Evolutionary conservation across 108 stramenopile species (phyloP).

Genomic region (Nannochloropsis salina): DNA sequence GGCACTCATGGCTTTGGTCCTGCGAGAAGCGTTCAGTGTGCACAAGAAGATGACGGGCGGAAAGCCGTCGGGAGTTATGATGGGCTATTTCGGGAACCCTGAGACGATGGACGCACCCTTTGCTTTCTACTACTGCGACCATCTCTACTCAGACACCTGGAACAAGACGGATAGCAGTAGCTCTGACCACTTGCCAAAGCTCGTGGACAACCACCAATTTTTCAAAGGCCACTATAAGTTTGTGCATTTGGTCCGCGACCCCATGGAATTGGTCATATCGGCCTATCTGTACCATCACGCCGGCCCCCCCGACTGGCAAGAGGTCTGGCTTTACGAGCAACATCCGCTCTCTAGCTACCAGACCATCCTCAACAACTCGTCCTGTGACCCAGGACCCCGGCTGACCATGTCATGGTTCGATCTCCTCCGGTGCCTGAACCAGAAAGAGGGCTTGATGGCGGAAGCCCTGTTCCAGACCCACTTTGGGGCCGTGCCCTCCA

Average conservation of each 20-base stretch:
- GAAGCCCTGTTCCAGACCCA: slow-evolving; percentile 8
- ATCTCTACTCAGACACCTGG: slow-evolving; percentile 7
- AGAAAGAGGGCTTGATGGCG: not conserved
- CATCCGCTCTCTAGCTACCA: not conserved
- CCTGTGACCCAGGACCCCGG: not conserved
- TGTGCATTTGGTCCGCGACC: not conserved
- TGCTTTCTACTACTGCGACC: slow-evolving; percentile 14
- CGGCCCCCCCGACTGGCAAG: not conserved
- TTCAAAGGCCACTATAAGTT: not conserved
- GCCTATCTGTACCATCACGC: slow-evolving; percentile 7
- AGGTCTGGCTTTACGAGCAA: not conserved
- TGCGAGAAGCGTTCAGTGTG: not conserved
- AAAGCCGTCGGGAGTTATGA: not conserved
- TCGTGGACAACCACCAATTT: slow-evolving; percentile 10
- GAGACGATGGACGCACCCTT: not conserved
- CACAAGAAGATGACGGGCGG: slow-evolving; percentile 16
- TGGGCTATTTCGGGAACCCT: not conserved
- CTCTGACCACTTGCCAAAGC: not conserved
- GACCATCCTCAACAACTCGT: not conserved
- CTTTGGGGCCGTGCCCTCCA: slow-evolving; percentile 2
- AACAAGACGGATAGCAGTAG: not conserved
- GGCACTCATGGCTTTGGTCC: not conserved
- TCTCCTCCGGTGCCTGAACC: slow-evolving; percentile 6
- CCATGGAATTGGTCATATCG: not conserved
- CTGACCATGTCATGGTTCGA: not conserved